Base-by-base conservation (phyloP, 2,329 filamentous ascomycete genomes). In the Aspergillus unguis region DNA sequence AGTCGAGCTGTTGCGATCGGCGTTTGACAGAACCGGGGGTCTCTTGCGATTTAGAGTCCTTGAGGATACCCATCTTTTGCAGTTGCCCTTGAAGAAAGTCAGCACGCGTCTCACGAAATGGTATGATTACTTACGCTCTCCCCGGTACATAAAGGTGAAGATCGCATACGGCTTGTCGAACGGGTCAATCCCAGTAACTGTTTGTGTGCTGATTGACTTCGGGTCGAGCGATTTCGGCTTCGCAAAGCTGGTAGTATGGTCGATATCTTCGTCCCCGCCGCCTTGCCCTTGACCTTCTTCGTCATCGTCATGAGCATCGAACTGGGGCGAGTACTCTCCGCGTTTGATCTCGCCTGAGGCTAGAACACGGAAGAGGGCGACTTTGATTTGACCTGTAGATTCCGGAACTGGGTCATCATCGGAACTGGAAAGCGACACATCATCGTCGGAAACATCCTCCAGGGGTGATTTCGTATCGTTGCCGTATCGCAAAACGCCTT, bases 111-210 rank as follows among this genome's bases (percentile, higher is more conserved):
- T 46, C 11, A 29, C 32, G 2, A 32, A 1, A 5, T 29, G 9
- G 23, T 6, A 25, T 5, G 17, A 17, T 9, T 37, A 84, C 90
- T 78, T 79, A 95, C 92, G 87, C 69, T 96, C 89, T 70, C 94
- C 94, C 56, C 94, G 85, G 71, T 99, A 99, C 75, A 97, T 90
- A 71, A 99, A 99, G 28, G 95, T 97, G 71, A 99, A 99, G 6
- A 89, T 87, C 3, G 94, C 94, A 74, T 96, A 99, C 3, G 95
- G 94, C 73, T 92, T 94, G 58, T 97, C 92, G 23, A 92, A 91
- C 0, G 91, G 90, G 70, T 99, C 94, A 57, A 97, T 95, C 17
- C 92, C 94, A 6, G 94, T 97, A n/a, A 99, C 94, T 0, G 94
- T 99, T 74, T 99, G 94, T 2, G 94, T 99, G 67, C 92, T 97